A percentile compares a stretch with the other conserved stretches of the same genome.
phyloP scores from a whole-genome alignment of 768 basidiomycete species.

The Botryobasidium botryosum region DNA sequence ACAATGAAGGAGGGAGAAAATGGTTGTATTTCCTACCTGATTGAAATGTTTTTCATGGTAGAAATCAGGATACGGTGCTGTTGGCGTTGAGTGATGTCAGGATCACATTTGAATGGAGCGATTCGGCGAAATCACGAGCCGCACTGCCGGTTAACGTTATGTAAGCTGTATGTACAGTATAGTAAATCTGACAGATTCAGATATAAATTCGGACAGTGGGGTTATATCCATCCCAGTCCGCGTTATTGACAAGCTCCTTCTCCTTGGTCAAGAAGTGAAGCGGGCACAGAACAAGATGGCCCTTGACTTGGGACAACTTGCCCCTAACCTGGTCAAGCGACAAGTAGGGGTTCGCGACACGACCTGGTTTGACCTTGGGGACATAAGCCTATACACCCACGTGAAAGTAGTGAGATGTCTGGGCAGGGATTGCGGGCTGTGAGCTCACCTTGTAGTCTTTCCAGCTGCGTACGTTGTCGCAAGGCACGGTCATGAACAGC shows the following conservation, averaged over 20 bases:
- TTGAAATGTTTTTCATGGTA: no score
- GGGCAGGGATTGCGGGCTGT: no score
- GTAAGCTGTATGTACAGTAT: no score
- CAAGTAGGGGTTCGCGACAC: conserved; percentile 49
- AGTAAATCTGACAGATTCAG: no score
- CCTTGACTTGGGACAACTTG: conserved; percentile 38
- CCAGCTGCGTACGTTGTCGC: conserved; percentile 68
- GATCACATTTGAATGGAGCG: no score
- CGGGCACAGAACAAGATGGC: conserved; percentile 27
- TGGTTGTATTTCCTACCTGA: no score
- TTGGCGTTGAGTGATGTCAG: no score
- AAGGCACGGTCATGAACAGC: conserved; percentile 70
- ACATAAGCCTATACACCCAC: conserved; percentile 38
- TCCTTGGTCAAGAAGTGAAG: conserved; percentile 58
- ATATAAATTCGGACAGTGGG: conserved; percentile 21
- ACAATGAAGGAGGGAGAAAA: no score
- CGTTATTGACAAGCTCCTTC: conserved; percentile 21
- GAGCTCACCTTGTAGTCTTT: conserved; percentile 61
- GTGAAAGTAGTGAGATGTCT: conserved; percentile 3
- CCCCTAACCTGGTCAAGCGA: conserved; percentile 54
- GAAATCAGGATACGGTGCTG: no score
- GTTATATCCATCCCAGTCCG: conserved; percentile 58
- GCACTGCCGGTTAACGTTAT: no score
- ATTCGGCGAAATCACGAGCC: no score
- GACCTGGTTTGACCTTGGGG: conserved; percentile 62